These are phyloP conservation scores for Tremella yokohamensis DNA, from an alignment of 768 basidiomycete species.

Conservation along the genomic window DNA sequence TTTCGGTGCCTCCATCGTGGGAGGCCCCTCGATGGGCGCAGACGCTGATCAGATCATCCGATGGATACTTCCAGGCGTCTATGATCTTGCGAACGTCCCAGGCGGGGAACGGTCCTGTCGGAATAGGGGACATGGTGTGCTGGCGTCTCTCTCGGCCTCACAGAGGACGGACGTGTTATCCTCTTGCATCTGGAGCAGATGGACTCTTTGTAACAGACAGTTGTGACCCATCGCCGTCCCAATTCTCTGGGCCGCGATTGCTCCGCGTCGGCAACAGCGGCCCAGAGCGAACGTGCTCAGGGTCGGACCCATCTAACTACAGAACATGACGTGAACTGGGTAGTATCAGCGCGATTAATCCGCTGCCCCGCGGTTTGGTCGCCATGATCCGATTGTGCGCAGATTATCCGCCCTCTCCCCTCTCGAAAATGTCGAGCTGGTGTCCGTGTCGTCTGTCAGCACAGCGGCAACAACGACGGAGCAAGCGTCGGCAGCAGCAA, in stretches of 20 bases:
- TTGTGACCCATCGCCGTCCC: background rate
- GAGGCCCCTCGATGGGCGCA: conserved; percentile 9
- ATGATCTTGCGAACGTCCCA: conserved; percentile 5
- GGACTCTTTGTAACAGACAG: background rate
- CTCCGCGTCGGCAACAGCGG: background rate
- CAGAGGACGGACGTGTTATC: background rate
- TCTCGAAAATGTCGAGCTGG: no score
- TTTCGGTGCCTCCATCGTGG: conserved; percentile 7
- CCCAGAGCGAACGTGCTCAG: background rate
- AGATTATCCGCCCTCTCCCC: no score
- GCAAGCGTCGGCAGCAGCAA: no score
- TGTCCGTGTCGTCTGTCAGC: no score
- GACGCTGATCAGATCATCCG: conserved; percentile 5
- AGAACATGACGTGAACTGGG: background rate
- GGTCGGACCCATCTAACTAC: background rate
- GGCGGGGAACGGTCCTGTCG: background rate
- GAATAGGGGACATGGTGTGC: conserved; percentile 3
- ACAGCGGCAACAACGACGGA: no score
- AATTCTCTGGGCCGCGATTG: background rate
- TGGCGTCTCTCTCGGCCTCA: background rate
- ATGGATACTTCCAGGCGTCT: conserved; percentile 8
- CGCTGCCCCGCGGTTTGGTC: no score
- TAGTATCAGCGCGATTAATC: no score
- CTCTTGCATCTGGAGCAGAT: background rate
- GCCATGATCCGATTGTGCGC: no score